Base-by-base conservation (phyloP, 148 eudicot genomes). In the Oxyria digyna region DNA sequence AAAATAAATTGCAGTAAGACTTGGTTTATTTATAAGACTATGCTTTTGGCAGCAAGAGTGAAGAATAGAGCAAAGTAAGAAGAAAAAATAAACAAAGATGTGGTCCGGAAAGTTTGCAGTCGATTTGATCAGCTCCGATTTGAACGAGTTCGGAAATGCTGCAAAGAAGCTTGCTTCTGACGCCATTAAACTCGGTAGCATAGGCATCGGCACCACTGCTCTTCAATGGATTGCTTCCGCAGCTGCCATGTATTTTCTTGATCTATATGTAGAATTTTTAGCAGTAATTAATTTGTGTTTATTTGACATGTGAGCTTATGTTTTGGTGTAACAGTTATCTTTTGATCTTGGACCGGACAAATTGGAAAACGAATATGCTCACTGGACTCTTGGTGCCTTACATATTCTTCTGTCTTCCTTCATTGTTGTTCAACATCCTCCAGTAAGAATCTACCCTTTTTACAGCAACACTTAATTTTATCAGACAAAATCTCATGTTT, bases 281-380 rank as follows among this genome's bases (percentile, higher is more conserved):
- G n/a, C n/a, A n/a, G n/a, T n/a, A n/a, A n/a, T n/a, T n/a, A n/a
- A n/a, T n/a, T n/a, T n/a, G n/a, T n/a, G n/a, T n/a, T n/a, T n/a
- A n/a, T 23, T 20, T 54, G 24, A 54, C 62, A 54, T 54, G 59
- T 23, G 31, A 8, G 1, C 11, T 15, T 54, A 23, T 23, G 62
- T 14, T 59, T 29, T n/a, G 4, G 5, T 59, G 20, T 59, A 38
- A 80, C 77, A 95, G 99, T 50, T 95, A 91, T 74, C 73, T 95
- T 81, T 65, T 95, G 81, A 65, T 95, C 62, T 75, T 95, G 87
- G 99, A 95, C 71, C 82, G 85, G 48, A 94, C 99, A 33, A 88
- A 94, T 83, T 91, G 99, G 97, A 95, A 75, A 80, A 88, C 91
- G 24, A 88, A 88, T 68, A 95, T 95, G 13, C 96, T 95, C 23